Conservation (phyloP, 2,329 filamentous ascomycete species). For the Diaporthe citriasiana region DNA sequence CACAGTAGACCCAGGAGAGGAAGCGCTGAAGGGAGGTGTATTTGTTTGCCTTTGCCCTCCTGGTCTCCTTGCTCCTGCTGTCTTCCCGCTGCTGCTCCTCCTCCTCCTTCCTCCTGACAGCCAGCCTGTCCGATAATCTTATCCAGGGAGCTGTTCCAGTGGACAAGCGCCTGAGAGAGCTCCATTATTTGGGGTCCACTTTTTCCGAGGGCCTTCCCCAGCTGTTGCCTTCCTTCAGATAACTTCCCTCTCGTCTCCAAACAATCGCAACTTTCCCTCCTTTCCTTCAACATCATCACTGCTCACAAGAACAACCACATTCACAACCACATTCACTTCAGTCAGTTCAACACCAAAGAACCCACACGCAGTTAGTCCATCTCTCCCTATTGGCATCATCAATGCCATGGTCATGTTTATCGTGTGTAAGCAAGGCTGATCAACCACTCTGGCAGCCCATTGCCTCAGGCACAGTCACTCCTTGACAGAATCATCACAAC, state of each 20-base stretch:
- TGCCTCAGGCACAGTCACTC: conserved; percentile 12
- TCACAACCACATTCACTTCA: background rate
- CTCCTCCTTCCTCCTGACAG: background rate
- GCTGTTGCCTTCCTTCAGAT: background rate
- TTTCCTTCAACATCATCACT: conserved; percentile 1
- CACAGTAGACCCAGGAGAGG: background rate
- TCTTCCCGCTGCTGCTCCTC: background rate
- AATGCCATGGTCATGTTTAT: background rate
- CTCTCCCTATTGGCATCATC: background rate
- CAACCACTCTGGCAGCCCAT: background rate
- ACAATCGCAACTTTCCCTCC: conserved; percentile 8
- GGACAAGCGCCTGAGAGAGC: background rate
- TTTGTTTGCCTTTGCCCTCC: background rate
- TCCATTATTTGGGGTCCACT: background rate
- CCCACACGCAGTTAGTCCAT: conserved; percentile 5
- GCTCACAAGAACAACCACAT: background rate
- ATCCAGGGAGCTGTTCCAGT: background rate
- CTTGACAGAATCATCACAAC: conserved; percentile 5
- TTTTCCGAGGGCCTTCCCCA: background rate
- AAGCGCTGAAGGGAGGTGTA: background rate
- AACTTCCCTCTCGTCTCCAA: background rate
- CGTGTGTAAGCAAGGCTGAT: background rate
- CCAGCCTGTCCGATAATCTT: background rate
- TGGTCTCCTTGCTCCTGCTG: background rate
- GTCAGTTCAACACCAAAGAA: background rate